Evolutionary conservation across 352 stramenopile species (phyloP), one percentile per base, ranked within the genome.

Genomic region (Phytophthora quininea): DNA sequence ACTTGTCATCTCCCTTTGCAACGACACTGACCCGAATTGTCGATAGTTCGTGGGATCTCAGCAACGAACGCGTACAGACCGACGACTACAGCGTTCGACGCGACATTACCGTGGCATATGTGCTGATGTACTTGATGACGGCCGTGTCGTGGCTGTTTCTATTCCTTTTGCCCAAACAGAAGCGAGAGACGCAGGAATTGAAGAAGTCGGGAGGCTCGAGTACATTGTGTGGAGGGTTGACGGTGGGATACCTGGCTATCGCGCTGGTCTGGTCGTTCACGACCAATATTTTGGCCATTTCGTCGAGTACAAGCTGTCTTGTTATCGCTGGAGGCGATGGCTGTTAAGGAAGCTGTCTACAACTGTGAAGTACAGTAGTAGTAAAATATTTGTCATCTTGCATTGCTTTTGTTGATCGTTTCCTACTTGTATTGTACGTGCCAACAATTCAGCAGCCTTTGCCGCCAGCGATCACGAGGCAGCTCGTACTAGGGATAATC

Each of bases 41-140:
- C 35, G 62, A 73, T 54, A 58, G 27, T 9, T 50, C 66, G 19
- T 67, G 59, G 56, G 53, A 67, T 24, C 42, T 82, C 14, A 74
- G 52, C 27, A 74, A 74, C 31, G 67, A 70, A 29, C 67, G 73
- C 24, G 65, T 83, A 11, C 50, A 75, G 50, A 46, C 19, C 11
- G 75, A 83, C 58, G 61, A 66, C 42, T 56, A 53, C 31, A 49
- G 42, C 1, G 56, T 67, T n/a, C 73, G 54, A 38, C 46, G 40
- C 27, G 77, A 66, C 12, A 67, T 77, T 29, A 72, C 74, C 10
- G 65, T 61, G 31, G 52, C 54, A 14, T 55, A 74, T 12, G 7
- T 80, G 30, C 73, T 85, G 45, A 71, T 67, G 54, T 80, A 77
- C 58, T 53, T 29, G 3, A 62, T 71, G 52, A 80, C 69, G 35